Conservation (phyloP, 768 basidiomycete genomes). For the Psilocybe cubensis region DNA sequence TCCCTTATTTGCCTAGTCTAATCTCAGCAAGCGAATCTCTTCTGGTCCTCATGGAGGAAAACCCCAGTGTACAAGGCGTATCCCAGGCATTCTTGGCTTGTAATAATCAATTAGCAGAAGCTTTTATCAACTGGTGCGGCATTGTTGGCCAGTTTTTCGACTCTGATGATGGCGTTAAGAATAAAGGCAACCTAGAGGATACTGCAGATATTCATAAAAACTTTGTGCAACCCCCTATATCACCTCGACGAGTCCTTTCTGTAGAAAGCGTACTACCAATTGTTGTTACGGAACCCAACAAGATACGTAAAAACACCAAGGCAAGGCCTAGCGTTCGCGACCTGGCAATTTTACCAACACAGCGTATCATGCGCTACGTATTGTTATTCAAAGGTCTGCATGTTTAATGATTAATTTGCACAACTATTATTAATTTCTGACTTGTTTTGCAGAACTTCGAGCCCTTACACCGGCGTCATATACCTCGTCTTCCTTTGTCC, state of each 20-base stretch:
- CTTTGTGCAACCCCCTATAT: conserved; percentile 6
- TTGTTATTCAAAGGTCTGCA: conserved; percentile 59
- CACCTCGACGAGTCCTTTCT: conserved; percentile 5
- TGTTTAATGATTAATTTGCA: neutral
- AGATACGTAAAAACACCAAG: conserved; percentile 25
- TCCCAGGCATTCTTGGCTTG: conserved; percentile 59
- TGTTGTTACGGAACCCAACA: conserved; percentile 25
- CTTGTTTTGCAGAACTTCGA: conserved; percentile 49
- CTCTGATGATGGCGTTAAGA: conserved; percentile 13
- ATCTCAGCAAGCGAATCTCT: conserved; percentile 53
- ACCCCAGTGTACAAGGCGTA: conserved; percentile 70
- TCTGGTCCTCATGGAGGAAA: conserved; percentile 51
- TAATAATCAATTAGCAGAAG: conserved; percentile 54
- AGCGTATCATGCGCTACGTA: conserved; percentile 67
- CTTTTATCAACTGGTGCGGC: conserved; percentile 64
- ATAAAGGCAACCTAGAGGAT: conserved; percentile 13
- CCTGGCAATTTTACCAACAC: conserved; percentile 64
- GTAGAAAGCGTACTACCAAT: conserved; percentile 16
- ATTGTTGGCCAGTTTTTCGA: conserved; percentile 54
- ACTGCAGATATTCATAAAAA: neutral
- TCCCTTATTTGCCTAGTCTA: conserved; percentile 53
- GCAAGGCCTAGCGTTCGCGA: conserved; percentile 47
- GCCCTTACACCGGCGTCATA: conserved; percentile 49
- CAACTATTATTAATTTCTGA: conserved; percentile 1
- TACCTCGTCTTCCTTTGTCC: conserved; percentile 31